A percentile compares a stretch with the other conserved stretches of the same genome.
phyloP scores from a whole-genome alignment of 306 rosid genomes.

The Corylus avellana region DNA sequence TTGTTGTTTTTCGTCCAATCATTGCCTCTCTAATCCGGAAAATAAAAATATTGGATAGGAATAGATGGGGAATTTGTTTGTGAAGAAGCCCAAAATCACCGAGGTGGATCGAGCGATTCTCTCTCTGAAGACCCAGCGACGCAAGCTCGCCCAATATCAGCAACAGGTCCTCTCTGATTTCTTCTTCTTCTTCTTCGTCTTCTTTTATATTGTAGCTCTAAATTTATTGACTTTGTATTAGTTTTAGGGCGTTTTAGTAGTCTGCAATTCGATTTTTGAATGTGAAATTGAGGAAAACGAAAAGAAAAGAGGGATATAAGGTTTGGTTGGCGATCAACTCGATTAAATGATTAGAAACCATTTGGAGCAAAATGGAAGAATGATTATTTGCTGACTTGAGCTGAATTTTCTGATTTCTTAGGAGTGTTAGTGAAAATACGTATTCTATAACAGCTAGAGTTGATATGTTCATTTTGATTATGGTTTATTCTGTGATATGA shows the following conservation, averaged over 20 bases:
- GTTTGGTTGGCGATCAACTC: background rate
- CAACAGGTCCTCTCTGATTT: conserved; percentile 54
- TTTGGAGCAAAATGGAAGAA: background rate
- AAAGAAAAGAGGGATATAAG: background rate
- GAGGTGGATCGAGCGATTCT: conserved; percentile 97
- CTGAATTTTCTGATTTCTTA: no score
- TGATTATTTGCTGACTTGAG: background rate
- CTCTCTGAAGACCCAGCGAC: conserved; percentile 90
- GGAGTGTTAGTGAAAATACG: no score
- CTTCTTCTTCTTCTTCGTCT: background rate
- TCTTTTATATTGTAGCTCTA: background rate
- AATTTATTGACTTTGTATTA: background rate
- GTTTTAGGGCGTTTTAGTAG: background rate
- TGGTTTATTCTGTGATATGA: no score
- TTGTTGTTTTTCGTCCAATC: background rate
- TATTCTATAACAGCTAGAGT: no score
- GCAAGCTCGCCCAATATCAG: conserved; percentile 92
- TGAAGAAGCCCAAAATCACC: conserved; percentile 91
- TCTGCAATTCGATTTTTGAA: background rate
- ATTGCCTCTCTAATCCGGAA: background rate
- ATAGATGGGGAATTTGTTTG: conserved; percentile 87
- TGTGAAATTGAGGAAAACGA: background rate
- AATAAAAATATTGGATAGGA: background rate
- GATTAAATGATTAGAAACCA: background rate
- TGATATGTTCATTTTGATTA: no score